Base-by-base conservation (phyloP, 2,329 filamentous ascomycete genomes). In the Aspergillus sp. region DNA sequence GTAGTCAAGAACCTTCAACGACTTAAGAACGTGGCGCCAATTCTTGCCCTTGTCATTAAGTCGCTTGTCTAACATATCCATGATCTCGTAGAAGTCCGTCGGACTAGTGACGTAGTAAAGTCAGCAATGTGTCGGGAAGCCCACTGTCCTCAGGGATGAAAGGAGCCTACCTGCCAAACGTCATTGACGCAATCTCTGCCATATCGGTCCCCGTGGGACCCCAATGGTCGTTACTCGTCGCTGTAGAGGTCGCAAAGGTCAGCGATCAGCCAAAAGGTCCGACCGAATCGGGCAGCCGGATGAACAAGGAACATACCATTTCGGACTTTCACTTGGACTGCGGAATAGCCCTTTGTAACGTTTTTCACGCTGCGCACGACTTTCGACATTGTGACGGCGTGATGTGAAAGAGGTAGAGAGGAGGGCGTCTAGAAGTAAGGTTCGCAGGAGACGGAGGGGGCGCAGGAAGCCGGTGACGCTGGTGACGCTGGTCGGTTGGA, bases 1-100 rank as follows among this genome's bases (percentile, higher is more conserved):
- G 77, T 99, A 99, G 76, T 99, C 95, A 57, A 98, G 84, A 53
- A 99, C 95, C 75, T 99, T 99, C 66, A 99, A 82, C 42, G 95
- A 96, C 78, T 99, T 99, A 59, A 99, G 81, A 12, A 99, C 95
- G 74, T 99, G 95, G 68, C 95, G 88, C 95, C 95, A 99, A 75
- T 99, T 99, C 83, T 98, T 99, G 71, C 95, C 95, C 78, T 99
- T 98, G 77, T 99, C 95, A 70, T 99, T 99, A 70, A 99, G 81
- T 66, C 95, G 89, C 81, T 98, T 98, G 78, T 99, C 95, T 65
- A 99, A 83, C 91, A 99, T 99, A 75, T 99, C 95, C 89, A 99
- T 96, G 69, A 99, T 97, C 74, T 99, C 93, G 80, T 96, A 96
- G 80, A 99, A 99, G 75, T 98, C 95, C 76, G 89, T 93, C 36